These are phyloP conservation scores for Leccinum disarticulatum DNA, from an alignment of 768 basidiomycete genomes.

Conservation along the genomic window DNA sequence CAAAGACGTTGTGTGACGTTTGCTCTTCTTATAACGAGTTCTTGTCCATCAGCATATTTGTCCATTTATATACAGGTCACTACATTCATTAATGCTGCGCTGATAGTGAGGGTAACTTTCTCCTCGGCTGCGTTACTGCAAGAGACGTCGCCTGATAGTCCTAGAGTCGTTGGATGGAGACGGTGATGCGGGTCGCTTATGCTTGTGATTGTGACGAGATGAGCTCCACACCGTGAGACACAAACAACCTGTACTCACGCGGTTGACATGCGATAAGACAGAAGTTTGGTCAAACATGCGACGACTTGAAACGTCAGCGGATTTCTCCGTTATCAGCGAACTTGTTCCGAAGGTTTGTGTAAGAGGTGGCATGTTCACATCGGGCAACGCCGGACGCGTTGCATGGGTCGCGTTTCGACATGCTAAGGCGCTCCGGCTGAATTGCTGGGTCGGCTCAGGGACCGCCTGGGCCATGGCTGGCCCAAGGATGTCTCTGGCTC, in stretches of 20 bases:
- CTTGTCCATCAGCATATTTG: neutral
- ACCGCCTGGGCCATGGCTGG: conserved; percentile 1
- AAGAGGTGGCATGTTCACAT: conserved; percentile 14
- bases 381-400: neutral
- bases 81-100: neutral
- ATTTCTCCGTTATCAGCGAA: conserved; percentile 19
- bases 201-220: conserved; percentile 7
- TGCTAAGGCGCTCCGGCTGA: conserved; percentile 33
- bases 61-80: conserved; percentile 8
- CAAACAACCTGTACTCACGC: conserved; percentile 3
- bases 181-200: conserved; percentile 17
- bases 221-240: conserved; percentile 4
- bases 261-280: neutral
- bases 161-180: conserved; percentile 2
- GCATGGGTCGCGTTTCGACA: conserved; percentile 2
- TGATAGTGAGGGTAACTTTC: neutral
- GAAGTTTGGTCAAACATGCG: conserved; percentile 24
- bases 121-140: conserved; percentile 5
- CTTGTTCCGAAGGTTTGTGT: conserved; percentile 46
- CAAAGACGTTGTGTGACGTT: neutral
- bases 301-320: neutral
- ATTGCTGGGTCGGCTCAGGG: conserved; percentile 33
- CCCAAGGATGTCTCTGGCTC: conserved; percentile 38
- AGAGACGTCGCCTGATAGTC: conserved; percentile 13
- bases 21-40: conserved; percentile 11